Evolutionary conservation across 148 eudicot species (phyloP).

Genomic region (Polygonum aviculare): DNA sequence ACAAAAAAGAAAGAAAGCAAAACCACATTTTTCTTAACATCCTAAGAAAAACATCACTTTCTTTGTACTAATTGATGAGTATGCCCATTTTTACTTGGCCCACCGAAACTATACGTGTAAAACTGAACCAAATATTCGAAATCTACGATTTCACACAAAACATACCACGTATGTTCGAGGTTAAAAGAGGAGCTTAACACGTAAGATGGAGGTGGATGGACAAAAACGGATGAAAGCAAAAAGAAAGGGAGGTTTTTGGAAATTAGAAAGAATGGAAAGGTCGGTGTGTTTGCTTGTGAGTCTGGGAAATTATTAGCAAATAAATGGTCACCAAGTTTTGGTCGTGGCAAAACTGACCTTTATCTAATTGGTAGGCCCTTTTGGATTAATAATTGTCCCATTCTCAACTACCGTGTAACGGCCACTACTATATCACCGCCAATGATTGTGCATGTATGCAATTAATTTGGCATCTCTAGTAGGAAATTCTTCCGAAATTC

Average conservation of each 20-base stretch:
- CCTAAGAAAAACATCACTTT: neutral
- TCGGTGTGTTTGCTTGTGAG: slow-evolving; percentile 4
- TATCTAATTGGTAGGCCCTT: neutral
- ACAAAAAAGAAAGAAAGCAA: neutral
- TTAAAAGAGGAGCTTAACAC: neutral
- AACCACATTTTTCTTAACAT: neutral
- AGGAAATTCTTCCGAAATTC: no score
- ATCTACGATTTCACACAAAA: neutral
- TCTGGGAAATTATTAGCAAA: neutral
- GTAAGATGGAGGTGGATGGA: slow-evolving; percentile 1
- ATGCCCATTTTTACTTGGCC: neutral
- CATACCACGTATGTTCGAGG: neutral
- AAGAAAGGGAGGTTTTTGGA: neutral
- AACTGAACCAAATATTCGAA: neutral
- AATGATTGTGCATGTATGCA: neutral
- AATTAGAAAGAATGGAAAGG: neutral
- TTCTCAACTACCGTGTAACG: neutral
- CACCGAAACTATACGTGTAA: neutral
- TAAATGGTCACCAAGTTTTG: neutral
- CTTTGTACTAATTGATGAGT: neutral
- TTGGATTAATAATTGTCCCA: neutral
- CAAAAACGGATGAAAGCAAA: neutral
- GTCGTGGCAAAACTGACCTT: neutral
- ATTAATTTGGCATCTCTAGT: no score
- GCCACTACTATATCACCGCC: neutral